Conservation (phyloP, 306 rosid genomes). For the Geum urbanum region DNA sequence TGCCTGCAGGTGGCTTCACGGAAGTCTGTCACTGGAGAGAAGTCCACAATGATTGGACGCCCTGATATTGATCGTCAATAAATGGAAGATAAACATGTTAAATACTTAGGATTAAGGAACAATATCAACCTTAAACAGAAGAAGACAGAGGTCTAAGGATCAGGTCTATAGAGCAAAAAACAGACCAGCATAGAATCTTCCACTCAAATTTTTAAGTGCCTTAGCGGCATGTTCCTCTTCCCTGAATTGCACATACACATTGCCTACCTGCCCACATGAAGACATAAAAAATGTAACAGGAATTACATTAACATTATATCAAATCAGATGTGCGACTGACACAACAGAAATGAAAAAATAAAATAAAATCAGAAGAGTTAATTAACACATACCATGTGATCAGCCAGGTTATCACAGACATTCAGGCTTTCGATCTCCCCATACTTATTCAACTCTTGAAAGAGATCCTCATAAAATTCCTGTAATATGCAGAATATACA, state of each 20-base stretch:
- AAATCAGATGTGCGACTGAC: neutral
- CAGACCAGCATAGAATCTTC: slow-evolving; percentile 66
- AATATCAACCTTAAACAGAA: neutral
- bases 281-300: neutral
- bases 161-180: neutral
- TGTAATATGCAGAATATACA: slow-evolving; percentile 8
- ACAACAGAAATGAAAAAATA: neutral
- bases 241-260: slow-evolving; percentile 68
- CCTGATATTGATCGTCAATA: slow-evolving; percentile 29
- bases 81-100: neutral
- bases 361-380: neutral
- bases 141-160: neutral
- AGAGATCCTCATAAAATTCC: slow-evolving; percentile 72
- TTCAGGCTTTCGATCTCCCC: slow-evolving; percentile 71
- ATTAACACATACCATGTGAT: slow-evolving; percentile 51
- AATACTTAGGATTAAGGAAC: neutral
- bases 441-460: slow-evolving; percentile 54
- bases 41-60: slow-evolving; percentile 72
- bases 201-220: slow-evolving; percentile 49
- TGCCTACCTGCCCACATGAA: slow-evolving; percentile 48
- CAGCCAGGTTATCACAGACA: slow-evolving; percentile 68
- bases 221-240: slow-evolving; percentile 68
- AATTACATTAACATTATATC: neutral
- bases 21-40: slow-evolving; percentile 66
- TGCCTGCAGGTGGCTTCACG: slow-evolving; percentile 78